A percentile compares a stretch with the other conserved stretches of the same genome.
These are phyloP conservation scores for Neofusicoccum sp. DNA, from an alignment of 2,329 filamentous ascomycete species.

Conservation along the genomic window DNA sequence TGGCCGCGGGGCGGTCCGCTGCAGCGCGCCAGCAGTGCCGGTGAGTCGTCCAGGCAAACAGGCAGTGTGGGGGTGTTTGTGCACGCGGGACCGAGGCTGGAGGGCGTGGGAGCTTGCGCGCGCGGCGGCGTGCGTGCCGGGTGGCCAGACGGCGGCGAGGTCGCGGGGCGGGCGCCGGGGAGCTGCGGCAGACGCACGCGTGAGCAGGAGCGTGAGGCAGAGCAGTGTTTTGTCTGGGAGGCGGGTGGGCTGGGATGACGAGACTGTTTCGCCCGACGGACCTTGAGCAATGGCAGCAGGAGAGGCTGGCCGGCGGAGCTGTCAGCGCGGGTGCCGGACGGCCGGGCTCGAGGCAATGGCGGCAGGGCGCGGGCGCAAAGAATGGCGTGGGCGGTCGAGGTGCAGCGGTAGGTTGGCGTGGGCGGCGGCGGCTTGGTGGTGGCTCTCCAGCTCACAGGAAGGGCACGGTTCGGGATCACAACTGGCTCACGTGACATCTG, in stretches of 20 bases:
- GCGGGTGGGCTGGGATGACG: constrained; percentile 20
- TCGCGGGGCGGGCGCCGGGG: neutral
- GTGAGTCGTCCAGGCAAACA: constrained; percentile 11
- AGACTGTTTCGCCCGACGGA: constrained; percentile 21
- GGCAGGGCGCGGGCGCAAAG: constrained; percentile 18
- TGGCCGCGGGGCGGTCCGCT: constrained; percentile 17
- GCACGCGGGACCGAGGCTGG: constrained; percentile 9
- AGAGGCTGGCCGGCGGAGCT: neutral
- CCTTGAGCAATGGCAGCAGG: constrained; percentile 1
- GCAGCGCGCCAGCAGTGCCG: constrained; percentile 4
- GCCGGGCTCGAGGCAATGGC: constrained; percentile 11
- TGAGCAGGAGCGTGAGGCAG: constrained; percentile 12
- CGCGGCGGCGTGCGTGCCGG: neutral
- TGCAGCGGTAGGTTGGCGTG: constrained; percentile 2
- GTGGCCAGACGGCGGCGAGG: neutral
- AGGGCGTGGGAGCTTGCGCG: constrained; percentile 1
- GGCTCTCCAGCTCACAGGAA: constrained; percentile 13
- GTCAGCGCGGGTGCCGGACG: constrained; percentile 14
- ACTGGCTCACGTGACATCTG: neutral
- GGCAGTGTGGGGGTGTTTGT: constrained; percentile 4
- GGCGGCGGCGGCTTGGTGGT: constrained; percentile 7
- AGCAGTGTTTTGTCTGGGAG: constrained; percentile 16
- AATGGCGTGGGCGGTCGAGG: constrained; percentile 19
- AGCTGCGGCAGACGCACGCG: constrained; percentile 8
- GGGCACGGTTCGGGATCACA: neutral